A percentile compares a stretch with the other conserved stretches of the same genome.
These are phyloP conservation scores for Aspergillus biplanus DNA, from an alignment of 495 filamentous ascomycete species.

Conservation along the genomic window DNA sequence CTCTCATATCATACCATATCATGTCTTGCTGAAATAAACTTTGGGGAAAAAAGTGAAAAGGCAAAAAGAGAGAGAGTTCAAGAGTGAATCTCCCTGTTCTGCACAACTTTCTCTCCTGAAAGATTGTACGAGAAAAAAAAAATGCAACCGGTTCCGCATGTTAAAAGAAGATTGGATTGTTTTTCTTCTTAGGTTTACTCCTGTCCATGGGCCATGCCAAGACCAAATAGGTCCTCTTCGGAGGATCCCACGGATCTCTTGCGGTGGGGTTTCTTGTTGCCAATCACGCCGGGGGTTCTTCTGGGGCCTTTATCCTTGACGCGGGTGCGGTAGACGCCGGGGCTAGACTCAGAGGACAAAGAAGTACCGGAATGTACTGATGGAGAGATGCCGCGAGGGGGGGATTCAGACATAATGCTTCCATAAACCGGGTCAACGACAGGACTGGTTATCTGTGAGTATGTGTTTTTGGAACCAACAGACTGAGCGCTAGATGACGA, in stretches of 20 bases:
- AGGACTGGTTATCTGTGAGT: slow-evolving; percentile 25
- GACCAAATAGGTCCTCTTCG: slow-evolving; percentile 25
- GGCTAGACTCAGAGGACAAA: slow-evolving; percentile 23
- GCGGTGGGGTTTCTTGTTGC: slow-evolving; percentile 18
- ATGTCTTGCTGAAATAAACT: neutral
- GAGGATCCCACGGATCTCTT: slow-evolving; percentile 24
- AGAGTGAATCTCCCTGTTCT: no score
- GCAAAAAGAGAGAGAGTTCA: neutral
- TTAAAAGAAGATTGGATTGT: neutral
- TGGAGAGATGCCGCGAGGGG: slow-evolving; percentile 29
- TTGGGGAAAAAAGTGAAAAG: slow-evolving; percentile 10
- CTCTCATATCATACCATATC: slow-evolving; percentile 16
- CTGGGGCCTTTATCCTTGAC: slow-evolving; percentile 19
- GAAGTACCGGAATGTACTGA: slow-evolving; percentile 21
- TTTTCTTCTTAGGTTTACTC: neutral
- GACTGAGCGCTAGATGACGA: slow-evolving; percentile 19
- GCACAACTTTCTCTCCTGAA: neutral
- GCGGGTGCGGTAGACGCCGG: slow-evolving; percentile 15
- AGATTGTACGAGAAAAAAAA: slow-evolving; percentile 3
- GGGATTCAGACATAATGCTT: slow-evolving; percentile 21
- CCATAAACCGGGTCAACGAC: slow-evolving; percentile 16
- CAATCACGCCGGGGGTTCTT: slow-evolving; percentile 19
- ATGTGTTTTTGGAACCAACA: slow-evolving; percentile 19
- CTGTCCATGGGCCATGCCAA: neutral
- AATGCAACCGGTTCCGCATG: slow-evolving; percentile 5